Base-by-base conservation (phyloP, 2,329 filamentous ascomycete species). In the Xylariaceae sp. region DNA sequence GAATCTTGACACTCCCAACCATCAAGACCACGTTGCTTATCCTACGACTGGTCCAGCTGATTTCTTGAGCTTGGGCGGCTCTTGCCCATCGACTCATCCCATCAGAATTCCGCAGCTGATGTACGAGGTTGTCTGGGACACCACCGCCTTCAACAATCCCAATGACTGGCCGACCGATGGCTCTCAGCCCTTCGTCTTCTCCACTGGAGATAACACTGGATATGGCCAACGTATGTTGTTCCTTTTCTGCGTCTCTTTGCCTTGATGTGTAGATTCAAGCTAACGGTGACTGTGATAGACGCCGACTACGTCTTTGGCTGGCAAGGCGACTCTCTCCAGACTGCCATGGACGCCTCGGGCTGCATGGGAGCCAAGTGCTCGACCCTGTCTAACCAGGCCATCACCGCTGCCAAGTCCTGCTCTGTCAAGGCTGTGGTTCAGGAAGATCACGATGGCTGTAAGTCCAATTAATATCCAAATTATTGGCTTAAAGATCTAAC, bases 1-100 rank as follows among this genome's bases (percentile, higher is more conserved):
- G 45, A 71, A 79, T 56, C 57, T 76, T 42, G 77, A 81, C 60
- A 69, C 71, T 13, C 53, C 69, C 0, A 72, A 80, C 64, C 76
- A 80, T 64, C 72, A 72, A 50, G 75, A 68, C 43, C 80, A 82
- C 60, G 71, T 82, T 54, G 67, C 73, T 5, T 82, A 81, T 56
- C 79, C 79, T 3, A 67, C 53, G 56, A 66, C 43, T 10, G 72
- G 70, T 0, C 69, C 74, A 1, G 75, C 80, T 59, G 71, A 66
- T 47, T 72, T 72, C 63, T 62, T 70, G 1, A 64, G 62, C 46
- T 51, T 70, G 1, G 69, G 72, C 33, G 74, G 73, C 6, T 59
- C 63, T 7, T 66, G 63, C 57, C 62, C 63, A 5, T 61, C 61
- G 10, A 66, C 60, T 5, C 63, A 66, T 52, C 73, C 73, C 0